phyloP scores from a whole-genome alignment of 768 basidiomycete species.

The Hemileccinum impolitum region DNA sequence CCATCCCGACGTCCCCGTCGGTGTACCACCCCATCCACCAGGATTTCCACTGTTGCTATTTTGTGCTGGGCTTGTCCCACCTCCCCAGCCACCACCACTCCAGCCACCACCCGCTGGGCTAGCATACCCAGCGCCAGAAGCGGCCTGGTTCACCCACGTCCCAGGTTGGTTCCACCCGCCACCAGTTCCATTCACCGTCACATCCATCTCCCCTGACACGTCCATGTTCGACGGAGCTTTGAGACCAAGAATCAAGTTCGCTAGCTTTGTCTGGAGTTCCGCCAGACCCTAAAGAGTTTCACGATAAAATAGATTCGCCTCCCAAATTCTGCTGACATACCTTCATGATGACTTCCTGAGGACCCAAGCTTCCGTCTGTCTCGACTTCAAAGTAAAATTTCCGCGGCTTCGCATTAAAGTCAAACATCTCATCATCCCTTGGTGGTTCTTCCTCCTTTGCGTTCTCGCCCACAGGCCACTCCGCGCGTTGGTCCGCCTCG shows the following conservation, averaged over 20 bases:
- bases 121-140: slow-evolving; percentile 30
- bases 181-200: slow-evolving; percentile 22
- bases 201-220: slow-evolving; percentile 39
- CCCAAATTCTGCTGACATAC: slow-evolving; percentile 34
- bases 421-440: slow-evolving; percentile 79
- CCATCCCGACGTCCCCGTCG: slow-evolving; percentile 24
- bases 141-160: slow-evolving; percentile 28
- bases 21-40: slow-evolving; percentile 23
- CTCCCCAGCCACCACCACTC: slow-evolving; percentile 26
- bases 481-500: slow-evolving; percentile 72
- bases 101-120: slow-evolving; percentile 33
- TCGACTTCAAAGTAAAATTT: slow-evolving; percentile 96
- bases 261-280: slow-evolving; percentile 77
- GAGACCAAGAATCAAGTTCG: slow-evolving; percentile 72
- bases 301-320: background rate
- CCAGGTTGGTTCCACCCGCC: slow-evolving; percentile 21
- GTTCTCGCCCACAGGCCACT: slow-evolving; percentile 93
- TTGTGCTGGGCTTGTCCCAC: slow-evolving; percentile 26
- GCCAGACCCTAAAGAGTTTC: slow-evolving; percentile 56
- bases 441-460: slow-evolving; percentile 79
- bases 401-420: slow-evolving; percentile 82
- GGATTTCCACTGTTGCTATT: slow-evolving; percentile 17
- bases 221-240: slow-evolving; percentile 63
- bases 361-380: slow-evolving; percentile 84
- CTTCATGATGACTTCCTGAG: slow-evolving; percentile 88